phyloP scores from a whole-genome alignment of 2,329 filamentous ascomycete genomes.

The Aspergillus pseudoglaucus region DNA sequence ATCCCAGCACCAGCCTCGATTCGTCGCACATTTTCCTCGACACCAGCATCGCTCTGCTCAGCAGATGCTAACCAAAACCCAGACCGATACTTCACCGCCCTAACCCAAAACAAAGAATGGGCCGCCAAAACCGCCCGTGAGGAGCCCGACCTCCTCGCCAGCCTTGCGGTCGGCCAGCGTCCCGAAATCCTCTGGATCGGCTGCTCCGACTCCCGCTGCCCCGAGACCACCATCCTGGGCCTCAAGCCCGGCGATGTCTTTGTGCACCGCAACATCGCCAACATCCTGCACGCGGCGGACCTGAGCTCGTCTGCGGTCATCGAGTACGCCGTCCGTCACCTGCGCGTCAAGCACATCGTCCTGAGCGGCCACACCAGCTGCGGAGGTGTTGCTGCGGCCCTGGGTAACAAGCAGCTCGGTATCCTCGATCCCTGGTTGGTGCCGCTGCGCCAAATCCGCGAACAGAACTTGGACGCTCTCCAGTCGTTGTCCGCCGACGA shows the following conservation, averaged over 20 bases:
- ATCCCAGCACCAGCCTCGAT: not conserved
- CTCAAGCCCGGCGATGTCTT: conserved; percentile 79
- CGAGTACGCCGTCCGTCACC: conserved; percentile 67
- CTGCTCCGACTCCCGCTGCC: conserved; percentile 78
- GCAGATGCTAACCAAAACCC: conserved; percentile 18
- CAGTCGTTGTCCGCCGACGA: conserved; percentile 42
- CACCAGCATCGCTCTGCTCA: conserved; percentile 2
- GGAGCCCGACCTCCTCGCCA: conserved; percentile 65
- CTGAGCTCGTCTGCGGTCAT: conserved; percentile 69
- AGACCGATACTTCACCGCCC: conserved; percentile 56
- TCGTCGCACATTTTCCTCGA: not conserved
- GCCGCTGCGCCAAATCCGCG: conserved; percentile 49
- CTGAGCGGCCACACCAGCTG: conserved; percentile 57
- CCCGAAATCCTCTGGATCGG: conserved; percentile 69
- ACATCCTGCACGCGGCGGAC: conserved; percentile 69
- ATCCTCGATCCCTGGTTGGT: conserved; percentile 57
- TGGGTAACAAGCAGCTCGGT: conserved; percentile 53
- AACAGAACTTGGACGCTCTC: conserved; percentile 47
- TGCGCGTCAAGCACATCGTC: conserved; percentile 60
- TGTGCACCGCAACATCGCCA: conserved; percentile 86
- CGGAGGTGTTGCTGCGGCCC: conserved; percentile 51
- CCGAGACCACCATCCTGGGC: conserved; percentile 74
- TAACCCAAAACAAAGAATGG: conserved; percentile 66
- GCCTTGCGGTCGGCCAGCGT: conserved; percentile 60
- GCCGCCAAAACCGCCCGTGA: conserved; percentile 57